These are phyloP conservation scores for Trichothecium roseum DNA, from an alignment of 2,329 filamentous ascomycete species.

Conservation along the genomic window DNA sequence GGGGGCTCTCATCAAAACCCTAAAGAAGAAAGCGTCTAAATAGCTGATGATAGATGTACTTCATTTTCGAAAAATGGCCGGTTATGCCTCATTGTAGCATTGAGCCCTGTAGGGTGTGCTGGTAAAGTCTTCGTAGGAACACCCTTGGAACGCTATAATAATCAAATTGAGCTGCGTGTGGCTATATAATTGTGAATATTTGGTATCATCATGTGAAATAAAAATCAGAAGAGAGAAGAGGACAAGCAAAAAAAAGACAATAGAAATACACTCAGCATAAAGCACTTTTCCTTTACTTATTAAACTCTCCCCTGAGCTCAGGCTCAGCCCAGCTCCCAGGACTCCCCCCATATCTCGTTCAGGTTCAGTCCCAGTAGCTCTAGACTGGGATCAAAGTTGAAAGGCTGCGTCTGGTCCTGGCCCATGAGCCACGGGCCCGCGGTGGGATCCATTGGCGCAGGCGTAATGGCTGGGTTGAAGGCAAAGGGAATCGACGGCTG, in stretches of 20 bases:
- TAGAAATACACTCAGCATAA: background rate
- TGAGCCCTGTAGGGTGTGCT: no score
- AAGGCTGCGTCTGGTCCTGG: conserved; percentile 22
- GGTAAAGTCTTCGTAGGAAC: no score
- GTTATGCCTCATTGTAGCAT: no score
- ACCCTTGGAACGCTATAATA: no score
- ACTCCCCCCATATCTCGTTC: conserved; percentile 45
- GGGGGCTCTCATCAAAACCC: no score
- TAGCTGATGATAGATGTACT: no score
- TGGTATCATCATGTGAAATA: conserved; percentile 2
- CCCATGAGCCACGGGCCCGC: conserved; percentile 22
- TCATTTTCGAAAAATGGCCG: no score
- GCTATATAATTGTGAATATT: background rate
- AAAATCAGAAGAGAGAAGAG: background rate
- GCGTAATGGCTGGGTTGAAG: conserved; percentile 23
- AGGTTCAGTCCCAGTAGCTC: conserved; percentile 42
- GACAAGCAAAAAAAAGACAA: no score
- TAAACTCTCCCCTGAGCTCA: background rate
- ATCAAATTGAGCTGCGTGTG: no score
- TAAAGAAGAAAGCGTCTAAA: no score
- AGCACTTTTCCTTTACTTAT: background rate
- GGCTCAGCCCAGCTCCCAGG: conserved; percentile 29
- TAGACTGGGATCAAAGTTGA: conserved; percentile 43
- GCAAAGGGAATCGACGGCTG: conserved; percentile 31
- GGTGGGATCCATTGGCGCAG: conserved; percentile 22